Conservation (phyloP, 768 basidiomycete genomes). For the Tricholoma terreum region DNA sequence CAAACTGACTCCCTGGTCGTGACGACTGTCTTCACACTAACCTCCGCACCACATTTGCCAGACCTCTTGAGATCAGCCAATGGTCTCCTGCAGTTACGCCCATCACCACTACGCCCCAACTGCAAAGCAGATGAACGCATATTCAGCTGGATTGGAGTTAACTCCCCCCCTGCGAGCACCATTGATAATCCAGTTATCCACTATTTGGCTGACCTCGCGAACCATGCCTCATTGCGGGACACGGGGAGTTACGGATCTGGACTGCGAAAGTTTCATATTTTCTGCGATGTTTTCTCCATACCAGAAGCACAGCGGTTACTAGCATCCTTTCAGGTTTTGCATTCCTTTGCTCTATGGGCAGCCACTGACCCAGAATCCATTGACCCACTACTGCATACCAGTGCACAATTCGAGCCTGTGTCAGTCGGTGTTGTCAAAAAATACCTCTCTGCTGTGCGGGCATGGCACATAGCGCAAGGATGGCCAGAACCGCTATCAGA, state of each 20-base stretch:
- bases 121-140: slow-evolving; percentile 21
- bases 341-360: neutral
- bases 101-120: slow-evolving; percentile 20
- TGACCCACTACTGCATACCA: neutral
- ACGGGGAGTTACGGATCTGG: no score
- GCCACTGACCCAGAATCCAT: neutral
- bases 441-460: slow-evolving; percentile 5
- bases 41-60: neutral
- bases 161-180: no score
- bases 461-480: slow-evolving; percentile 8
- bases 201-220: no score
- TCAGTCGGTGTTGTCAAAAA: neutral
- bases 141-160: no score
- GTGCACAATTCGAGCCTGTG: slow-evolving; percentile 4
- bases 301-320: neutral
- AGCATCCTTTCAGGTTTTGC: neutral
- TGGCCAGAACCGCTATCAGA: slow-evolving; percentile 5
- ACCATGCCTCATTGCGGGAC: neutral
- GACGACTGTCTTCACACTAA: neutral
- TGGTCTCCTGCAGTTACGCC: slow-evolving; percentile 4
- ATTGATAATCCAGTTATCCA: no score
- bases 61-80: neutral
- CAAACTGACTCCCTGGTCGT: no score
- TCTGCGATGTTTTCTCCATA: no score
- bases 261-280: no score